Conservation (phyloP, 768 basidiomycete species). For the Hebeloma cylindrosporum region DNA sequence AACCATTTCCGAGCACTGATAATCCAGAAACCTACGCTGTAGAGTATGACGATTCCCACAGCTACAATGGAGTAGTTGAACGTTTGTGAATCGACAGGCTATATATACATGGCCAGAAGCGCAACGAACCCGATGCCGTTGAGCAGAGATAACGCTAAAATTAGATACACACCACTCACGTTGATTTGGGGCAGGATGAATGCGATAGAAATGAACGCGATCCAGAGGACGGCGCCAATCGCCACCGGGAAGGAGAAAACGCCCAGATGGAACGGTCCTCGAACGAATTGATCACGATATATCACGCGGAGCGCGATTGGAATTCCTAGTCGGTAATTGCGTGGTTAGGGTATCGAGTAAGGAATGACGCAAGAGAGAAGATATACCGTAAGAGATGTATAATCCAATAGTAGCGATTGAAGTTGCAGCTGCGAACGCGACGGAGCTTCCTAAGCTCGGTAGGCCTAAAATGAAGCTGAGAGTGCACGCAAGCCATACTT, state of each 20-base stretch:
- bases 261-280: slow-evolving; percentile 75
- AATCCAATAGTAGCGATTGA: slow-evolving; percentile 74
- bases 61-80: slow-evolving; percentile 78
- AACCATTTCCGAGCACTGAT: slow-evolving; percentile 75
- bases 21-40: slow-evolving; percentile 69
- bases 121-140: background rate
- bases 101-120: slow-evolving; percentile 5
- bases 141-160: background rate
- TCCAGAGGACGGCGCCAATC: slow-evolving; percentile 61
- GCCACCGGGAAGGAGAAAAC: slow-evolving; percentile 60
- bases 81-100: slow-evolving; percentile 70
- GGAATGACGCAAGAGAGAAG: background rate
- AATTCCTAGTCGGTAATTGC: slow-evolving; percentile 41
- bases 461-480: slow-evolving; percentile 74
- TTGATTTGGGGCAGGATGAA: slow-evolving; percentile 74
- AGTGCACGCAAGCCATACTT: slow-evolving; percentile 79
- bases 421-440: slow-evolving; percentile 64
- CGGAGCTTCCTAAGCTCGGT: slow-evolving; percentile 69
- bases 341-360: background rate
- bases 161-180: too few species aligned
- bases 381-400: slow-evolving; percentile 70
- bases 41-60: slow-evolving; percentile 67
- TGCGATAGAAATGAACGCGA: slow-evolving; percentile 67
- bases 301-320: slow-evolving; percentile 70
- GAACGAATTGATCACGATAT: slow-evolving; percentile 56